Evolutionary conservation across 495 filamentous ascomycete genomes (phyloP).

Genomic region (Daldinia decipiens): DNA sequence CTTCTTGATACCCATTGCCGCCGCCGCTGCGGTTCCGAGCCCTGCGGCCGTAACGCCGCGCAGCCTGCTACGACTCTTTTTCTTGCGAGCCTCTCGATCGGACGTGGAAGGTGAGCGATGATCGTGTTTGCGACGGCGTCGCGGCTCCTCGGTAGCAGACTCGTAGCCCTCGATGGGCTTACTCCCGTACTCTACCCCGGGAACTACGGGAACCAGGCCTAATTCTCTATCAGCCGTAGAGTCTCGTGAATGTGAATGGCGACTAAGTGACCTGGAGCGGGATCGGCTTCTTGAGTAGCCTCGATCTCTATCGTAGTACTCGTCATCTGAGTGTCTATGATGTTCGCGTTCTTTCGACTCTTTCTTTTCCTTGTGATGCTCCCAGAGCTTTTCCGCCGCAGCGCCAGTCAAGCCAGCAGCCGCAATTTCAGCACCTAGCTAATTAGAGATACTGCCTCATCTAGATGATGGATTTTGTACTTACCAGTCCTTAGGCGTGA

Average conservation of each 20-base stretch:
- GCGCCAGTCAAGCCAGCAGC: conserved; percentile 83
- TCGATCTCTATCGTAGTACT: conserved; percentile 48
- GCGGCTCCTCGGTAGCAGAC: conserved; percentile 44
- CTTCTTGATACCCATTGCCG: conserved; percentile 81
- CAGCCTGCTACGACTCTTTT: conserved; percentile 69
- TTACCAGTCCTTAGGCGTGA: conserved; percentile 62
- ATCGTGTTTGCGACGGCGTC: conserved; percentile 36
- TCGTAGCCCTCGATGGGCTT: conserved; percentile 57
- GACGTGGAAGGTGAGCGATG: conserved; percentile 53
- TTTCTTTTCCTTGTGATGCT: conserved; percentile 76
- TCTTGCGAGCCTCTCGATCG: conserved; percentile 61
- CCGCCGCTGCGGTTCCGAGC: conserved; percentile 71
- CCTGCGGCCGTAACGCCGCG: conserved; percentile 74
- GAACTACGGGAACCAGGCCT: conserved; percentile 70
- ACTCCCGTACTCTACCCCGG: conserved; percentile 55
- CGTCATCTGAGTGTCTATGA: conserved; percentile 43
- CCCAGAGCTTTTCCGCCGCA: conserved; percentile 82
- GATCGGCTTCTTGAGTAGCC: conserved; percentile 59
- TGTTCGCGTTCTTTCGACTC: conserved; percentile 70
- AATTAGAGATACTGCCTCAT: conserved; percentile 18
- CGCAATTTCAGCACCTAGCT: conserved; percentile 65
- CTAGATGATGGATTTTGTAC: not conserved
- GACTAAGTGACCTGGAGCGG: conserved; percentile 59
- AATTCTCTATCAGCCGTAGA: conserved; percentile 70
- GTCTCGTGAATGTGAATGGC: conserved; percentile 50